Conservation (phyloP, 2,329 filamentous ascomycete species). For the Fusarium veterinarium region DNA sequence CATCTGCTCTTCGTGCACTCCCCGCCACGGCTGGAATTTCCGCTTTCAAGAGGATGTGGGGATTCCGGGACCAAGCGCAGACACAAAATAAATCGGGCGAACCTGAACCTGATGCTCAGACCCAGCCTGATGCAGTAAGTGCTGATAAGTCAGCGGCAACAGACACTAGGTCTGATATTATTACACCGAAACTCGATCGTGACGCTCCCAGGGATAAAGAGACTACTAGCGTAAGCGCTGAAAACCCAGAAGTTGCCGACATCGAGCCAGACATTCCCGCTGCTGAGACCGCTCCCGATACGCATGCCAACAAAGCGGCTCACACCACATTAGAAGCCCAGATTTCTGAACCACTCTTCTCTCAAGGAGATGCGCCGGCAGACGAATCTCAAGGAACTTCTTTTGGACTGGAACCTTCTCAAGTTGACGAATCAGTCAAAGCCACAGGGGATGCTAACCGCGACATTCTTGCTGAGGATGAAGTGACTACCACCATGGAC, state of each 20-base stretch:
- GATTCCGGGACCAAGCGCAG: slow-evolving; percentile 23
- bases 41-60: slow-evolving; percentile 38
- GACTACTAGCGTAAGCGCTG: not conserved
- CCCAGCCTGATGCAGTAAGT: not conserved
- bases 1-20: slow-evolving; percentile 35
- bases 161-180: slow-evolving; percentile 4
- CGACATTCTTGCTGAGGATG: not conserved
- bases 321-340: slow-evolving; percentile 33
- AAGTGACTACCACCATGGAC: not conserved
- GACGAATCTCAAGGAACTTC: slow-evolving; percentile 42
- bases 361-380: slow-evolving; percentile 44
- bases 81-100: not conserved
- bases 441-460: not conserved
- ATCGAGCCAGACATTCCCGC: slow-evolving; percentile 1
- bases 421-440: slow-evolving; percentile 33
- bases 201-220: slow-evolving; percentile 2
- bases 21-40: slow-evolving; percentile 33
- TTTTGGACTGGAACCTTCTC: slow-evolving; percentile 38
- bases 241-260: slow-evolving; percentile 6
- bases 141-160: not conserved
- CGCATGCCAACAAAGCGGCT: not conserved
- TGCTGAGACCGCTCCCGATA: not conserved
- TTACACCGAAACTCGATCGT: not conserved
- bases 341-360: slow-evolving; percentile 49
- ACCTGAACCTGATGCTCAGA: slow-evolving; percentile 3